Conservation (phyloP, 768 basidiomycete species). For the Rhodotorula babjevae region DNA sequence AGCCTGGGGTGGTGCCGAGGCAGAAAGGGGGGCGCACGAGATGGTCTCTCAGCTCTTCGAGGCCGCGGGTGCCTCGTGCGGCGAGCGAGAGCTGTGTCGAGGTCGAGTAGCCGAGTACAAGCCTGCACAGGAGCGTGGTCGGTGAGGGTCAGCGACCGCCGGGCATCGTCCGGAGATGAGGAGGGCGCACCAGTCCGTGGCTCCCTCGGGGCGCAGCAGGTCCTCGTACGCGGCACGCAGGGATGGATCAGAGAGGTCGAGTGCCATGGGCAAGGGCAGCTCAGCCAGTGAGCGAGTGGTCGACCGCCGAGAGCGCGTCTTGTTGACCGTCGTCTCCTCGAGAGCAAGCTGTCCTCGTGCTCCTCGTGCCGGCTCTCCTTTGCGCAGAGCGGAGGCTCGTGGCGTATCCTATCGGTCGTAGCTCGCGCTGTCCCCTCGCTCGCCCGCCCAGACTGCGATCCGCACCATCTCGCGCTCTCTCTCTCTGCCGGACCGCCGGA, state of each 20-base stretch:
- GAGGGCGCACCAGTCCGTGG: constrained; percentile 13
- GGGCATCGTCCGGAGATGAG: not conserved
- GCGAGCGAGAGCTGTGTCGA: not conserved
- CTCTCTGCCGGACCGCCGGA: too few species aligned
- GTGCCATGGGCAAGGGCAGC: not conserved
- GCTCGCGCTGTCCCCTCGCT: too few species aligned
- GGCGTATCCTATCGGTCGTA: too few species aligned
- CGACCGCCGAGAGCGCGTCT: too few species aligned
- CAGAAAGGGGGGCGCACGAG: not conserved
- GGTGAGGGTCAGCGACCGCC: not conserved
- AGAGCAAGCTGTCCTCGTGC: too few species aligned
- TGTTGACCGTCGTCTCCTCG: too few species aligned
- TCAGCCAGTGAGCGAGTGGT: too few species aligned
- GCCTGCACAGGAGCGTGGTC: not conserved
- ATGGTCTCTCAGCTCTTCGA: not conserved
- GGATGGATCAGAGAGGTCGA: not conserved
- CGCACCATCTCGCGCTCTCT: too few species aligned
- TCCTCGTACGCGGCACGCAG: not conserved
- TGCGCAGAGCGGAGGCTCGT: too few species aligned
- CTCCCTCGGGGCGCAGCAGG: not conserved
- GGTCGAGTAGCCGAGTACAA: not conserved
- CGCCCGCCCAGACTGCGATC: too few species aligned
- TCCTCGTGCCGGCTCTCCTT: too few species aligned
- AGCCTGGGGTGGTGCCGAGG: too few species aligned
- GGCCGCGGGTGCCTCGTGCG: not conserved